phyloP scores from a whole-genome alignment of 192 early-diverging fungal species.

The Rhizoclosmatium sp. region DNA sequence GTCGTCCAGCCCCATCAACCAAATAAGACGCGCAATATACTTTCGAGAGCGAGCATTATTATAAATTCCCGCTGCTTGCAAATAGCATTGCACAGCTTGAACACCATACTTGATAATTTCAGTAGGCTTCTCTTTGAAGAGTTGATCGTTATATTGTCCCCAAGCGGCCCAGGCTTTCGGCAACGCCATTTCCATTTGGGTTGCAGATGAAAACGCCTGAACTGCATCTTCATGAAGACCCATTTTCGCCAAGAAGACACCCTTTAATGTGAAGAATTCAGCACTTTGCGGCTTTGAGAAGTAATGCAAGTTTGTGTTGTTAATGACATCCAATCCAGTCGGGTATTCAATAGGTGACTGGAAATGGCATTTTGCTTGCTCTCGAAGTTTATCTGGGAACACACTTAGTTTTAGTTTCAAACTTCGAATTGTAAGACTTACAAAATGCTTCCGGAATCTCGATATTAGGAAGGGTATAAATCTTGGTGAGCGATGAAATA shows the following conservation, averaged over 20 bases:
- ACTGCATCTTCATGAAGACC: constrained; percentile 86
- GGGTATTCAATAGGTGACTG: constrained; percentile 86
- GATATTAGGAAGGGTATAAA: constrained; percentile 99
- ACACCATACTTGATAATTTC: constrained; percentile 79
- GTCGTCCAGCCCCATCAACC: constrained; percentile 88
- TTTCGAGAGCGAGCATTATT: constrained; percentile 88
- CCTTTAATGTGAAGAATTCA: constrained; percentile 98
- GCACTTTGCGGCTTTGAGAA: constrained; percentile 92
- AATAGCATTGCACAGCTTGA: constrained; percentile 94
- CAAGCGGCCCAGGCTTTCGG: constrained; percentile 96
- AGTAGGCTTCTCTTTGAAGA: constrained; percentile 84
- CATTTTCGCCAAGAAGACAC: constrained; percentile 91
- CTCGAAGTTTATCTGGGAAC: constrained; percentile 78
- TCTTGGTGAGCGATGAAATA: constrained; percentile 84
- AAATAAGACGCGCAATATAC: constrained; percentile 91
- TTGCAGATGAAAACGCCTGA: constrained; percentile 87
- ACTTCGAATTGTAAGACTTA: not conserved
- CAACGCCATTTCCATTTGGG: constrained; percentile 87
- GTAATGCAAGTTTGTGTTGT: constrained; percentile 98
- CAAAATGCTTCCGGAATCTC: constrained; percentile 98
- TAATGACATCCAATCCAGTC: constrained; percentile 95
- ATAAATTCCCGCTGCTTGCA: constrained; percentile 91
- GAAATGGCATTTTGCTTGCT: constrained; percentile 99
- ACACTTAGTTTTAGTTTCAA: constrained; percentile 18
- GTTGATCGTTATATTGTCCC: constrained; percentile 93